Evolutionary conservation across 164 flowering plant genomes (phyloP).

Genomic region (Vitis rotundifolia): DNA sequence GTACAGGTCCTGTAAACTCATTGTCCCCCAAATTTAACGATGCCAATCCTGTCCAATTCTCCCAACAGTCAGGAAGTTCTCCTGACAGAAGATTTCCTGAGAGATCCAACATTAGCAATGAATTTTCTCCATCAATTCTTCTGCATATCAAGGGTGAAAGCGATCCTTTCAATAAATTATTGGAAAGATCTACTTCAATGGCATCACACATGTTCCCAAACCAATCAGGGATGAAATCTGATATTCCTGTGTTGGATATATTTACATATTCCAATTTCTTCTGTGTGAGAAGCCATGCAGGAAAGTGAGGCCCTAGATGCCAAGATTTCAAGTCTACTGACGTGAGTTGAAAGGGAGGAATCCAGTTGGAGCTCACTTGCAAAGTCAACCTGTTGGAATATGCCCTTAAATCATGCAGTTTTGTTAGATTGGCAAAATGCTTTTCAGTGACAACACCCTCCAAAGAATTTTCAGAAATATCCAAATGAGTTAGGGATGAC

Average conservation of each 20-base stretch:
- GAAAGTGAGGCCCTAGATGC: conserved; percentile 8
- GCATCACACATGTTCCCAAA: conserved; percentile 6
- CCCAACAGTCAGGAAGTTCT: conserved; percentile 28
- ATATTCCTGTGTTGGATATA: conserved; percentile 12
- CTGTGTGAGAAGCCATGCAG: conserved; percentile 13
- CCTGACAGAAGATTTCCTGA: conserved; percentile 17
- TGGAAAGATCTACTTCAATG: conserved; percentile 6
- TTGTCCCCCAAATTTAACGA: conserved; percentile 11
- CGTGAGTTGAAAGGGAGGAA: conserved; percentile 12
- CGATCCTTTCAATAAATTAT: conserved; percentile 12
- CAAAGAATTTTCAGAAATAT: conserved; percentile 1
- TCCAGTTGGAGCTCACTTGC: conserved; percentile 7
- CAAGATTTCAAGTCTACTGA: neutral
- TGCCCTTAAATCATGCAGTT: neutral
- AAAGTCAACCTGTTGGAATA: conserved; percentile 3
- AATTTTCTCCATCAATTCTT: neutral
- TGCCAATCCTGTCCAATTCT: neutral
- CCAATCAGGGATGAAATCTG: conserved; percentile 12
- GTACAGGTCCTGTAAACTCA: conserved; percentile 12
- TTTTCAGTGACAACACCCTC: neutral
- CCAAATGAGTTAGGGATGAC: neutral
- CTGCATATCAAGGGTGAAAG: conserved; percentile 10
- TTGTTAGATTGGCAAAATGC: conserved; percentile 6
- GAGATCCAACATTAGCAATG: neutral
- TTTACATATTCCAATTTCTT: neutral